Percentiles rank a stretch among this genome's conserved stretches.
phyloP scores from a whole-genome alignment of 73 alveolate genomes.

The Stentor coeruleus region DNA sequence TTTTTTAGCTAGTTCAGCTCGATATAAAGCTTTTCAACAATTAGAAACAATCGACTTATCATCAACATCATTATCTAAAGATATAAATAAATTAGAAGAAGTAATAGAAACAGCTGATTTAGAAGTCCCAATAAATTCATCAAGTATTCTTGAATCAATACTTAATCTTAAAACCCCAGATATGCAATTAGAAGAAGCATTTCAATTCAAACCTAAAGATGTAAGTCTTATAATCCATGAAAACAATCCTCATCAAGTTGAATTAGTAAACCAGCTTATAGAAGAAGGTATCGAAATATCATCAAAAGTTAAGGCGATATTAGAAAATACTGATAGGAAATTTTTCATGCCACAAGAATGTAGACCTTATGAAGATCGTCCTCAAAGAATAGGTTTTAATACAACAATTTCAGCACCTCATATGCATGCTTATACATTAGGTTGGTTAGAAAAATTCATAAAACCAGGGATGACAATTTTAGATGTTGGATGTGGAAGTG shows the following conservation, averaged over 20 bases:
- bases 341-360: slow-evolving; percentile 26
- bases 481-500: slow-evolving; percentile 69
- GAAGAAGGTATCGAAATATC: slow-evolving; percentile 7
- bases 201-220: too few species aligned
- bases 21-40: background rate
- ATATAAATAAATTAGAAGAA: too few species aligned
- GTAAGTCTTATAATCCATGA: background rate
- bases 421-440: slow-evolving; percentile 56
- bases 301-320: slow-evolving; percentile 28
- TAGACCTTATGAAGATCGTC: slow-evolving; percentile 40
- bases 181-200: too few species aligned
- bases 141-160: background rate
- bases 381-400: slow-evolving; percentile 44
- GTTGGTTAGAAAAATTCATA: slow-evolving; percentile 24
- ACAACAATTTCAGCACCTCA: slow-evolving; percentile 65
- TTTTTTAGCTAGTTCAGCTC: background rate
- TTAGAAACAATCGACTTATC: background rate
- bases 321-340: slow-evolving; percentile 46
- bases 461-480: slow-evolving; percentile 33
- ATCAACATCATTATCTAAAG: background rate
- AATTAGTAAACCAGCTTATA: slow-evolving; percentile 16
- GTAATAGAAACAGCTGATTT: background rate
- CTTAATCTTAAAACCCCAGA: background rate
- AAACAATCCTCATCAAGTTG: background rate
- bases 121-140: background rate